These are phyloP conservation scores for Aspergillus novoparasiticus DNA, from an alignment of 2,329 filamentous ascomycete genomes.

Conservation along the genomic window DNA sequence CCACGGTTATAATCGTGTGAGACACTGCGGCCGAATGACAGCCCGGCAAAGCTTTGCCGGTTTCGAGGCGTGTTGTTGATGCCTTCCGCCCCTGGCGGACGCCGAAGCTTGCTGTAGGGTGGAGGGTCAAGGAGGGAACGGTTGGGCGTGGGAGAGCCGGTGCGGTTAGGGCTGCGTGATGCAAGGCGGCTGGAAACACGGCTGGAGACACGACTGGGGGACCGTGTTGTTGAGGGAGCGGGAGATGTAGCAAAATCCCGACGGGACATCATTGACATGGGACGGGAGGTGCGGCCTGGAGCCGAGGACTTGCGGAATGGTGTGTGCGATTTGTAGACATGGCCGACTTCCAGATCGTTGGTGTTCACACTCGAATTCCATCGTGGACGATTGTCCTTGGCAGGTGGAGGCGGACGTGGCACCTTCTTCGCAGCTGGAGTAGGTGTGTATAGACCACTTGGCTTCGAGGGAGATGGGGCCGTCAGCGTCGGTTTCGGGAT, in stretches of 20 bases:
- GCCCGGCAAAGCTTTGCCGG: conserved; percentile 42
- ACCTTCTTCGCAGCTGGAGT: conserved; percentile 45
- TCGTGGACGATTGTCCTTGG: conserved; percentile 62
- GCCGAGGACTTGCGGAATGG: conserved; percentile 51
- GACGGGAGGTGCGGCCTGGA: conserved; percentile 34
- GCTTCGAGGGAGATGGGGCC: conserved; percentile 40
- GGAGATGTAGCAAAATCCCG: conserved; percentile 47
- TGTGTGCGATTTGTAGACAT: conserved; percentile 68
- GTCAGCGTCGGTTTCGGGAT: conserved; percentile 36
- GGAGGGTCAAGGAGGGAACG: conserved; percentile 42
- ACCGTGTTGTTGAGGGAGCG: conserved; percentile 30
- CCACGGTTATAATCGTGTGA: conserved; percentile 23
- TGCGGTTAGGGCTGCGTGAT: conserved; percentile 35
- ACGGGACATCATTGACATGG: conserved; percentile 45
- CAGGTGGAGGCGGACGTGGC: conserved; percentile 44
- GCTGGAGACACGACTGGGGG: conserved; percentile 40
- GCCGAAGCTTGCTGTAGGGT: conserved; percentile 44
- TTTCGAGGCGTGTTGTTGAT: conserved; percentile 37
- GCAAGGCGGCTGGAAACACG: conserved; percentile 37
- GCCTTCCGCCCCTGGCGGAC: conserved; percentile 22
- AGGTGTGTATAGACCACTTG: conserved; percentile 54
- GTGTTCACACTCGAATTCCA: conserved; percentile 73
- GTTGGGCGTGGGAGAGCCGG: conserved; percentile 30
- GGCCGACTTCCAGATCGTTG: conserved; percentile 68
- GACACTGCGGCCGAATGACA: conserved; percentile 33